A percentile compares a stretch with the other conserved stretches of the same genome.
Conservation (phyloP, 2,329 filamentous ascomycete species). For the Cercospora berteroae region DNA sequence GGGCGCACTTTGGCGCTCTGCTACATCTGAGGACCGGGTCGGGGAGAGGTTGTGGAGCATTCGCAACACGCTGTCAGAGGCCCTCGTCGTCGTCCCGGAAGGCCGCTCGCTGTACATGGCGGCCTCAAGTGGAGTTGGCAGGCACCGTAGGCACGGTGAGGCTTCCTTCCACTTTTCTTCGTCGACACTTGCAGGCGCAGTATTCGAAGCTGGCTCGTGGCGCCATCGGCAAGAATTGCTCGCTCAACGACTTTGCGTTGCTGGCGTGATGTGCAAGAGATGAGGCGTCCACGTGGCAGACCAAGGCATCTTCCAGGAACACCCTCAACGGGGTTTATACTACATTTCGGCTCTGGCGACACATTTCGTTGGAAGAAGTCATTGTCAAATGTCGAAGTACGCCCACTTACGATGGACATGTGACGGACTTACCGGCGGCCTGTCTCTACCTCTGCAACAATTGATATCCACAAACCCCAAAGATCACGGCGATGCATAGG, state of each 20-base stretch:
- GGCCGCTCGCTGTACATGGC: background rate
- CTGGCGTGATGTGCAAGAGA: background rate
- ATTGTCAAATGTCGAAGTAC: background rate
- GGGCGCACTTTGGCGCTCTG: background rate
- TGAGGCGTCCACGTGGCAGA: background rate
- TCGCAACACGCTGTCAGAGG: background rate
- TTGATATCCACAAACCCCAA: background rate
- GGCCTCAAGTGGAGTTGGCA: background rate
- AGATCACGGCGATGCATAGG: background rate
- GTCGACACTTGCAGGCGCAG: background rate
- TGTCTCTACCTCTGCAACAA: background rate
- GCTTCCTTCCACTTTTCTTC: background rate
- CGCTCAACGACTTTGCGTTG: background rate
- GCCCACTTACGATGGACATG: background rate
- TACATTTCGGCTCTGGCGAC: background rate
- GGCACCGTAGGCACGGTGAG: background rate
- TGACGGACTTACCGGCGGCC: background rate
- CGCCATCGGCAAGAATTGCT: background rate
- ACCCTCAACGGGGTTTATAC: background rate
- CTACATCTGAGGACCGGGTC: background rate
- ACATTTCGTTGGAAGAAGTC: background rate
- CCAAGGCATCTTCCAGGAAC: background rate
- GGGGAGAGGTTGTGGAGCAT: background rate
- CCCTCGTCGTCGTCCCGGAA: background rate
- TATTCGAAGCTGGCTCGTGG: background rate